Conservation (phyloP, 768 basidiomycete species). For the Suillus ampliporus region DNA sequence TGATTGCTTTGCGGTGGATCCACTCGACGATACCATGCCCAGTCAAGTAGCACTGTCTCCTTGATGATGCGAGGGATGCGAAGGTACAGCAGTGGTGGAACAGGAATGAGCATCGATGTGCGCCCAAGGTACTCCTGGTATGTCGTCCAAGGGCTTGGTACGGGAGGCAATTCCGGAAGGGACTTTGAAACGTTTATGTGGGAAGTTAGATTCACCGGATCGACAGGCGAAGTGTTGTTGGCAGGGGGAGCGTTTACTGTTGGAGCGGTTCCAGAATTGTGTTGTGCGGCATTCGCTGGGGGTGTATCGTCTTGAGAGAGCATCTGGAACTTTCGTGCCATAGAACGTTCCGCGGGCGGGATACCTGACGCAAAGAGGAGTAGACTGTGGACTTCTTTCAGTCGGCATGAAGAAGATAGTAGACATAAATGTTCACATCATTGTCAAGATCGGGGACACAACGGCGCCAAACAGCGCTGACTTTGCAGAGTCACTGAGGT, state of each 20-base stretch:
- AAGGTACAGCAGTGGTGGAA: conserved; percentile 61
- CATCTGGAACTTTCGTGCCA: conserved; percentile 62
- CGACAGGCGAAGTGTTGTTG: background rate
- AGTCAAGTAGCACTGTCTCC: conserved; percentile 61
- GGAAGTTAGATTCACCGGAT: background rate
- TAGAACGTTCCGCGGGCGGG: conserved; percentile 73
- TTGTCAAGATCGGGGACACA: conserved; percentile 67
- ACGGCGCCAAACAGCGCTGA: conserved; percentile 66
- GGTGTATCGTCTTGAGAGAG: conserved; percentile 48
- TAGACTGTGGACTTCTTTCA: conserved; percentile 42
- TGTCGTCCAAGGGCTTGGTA: conserved; percentile 44
- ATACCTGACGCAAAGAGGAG: conserved; percentile 72
- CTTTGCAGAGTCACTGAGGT: conserved; percentile 40
- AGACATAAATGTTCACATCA: conserved; percentile 45
- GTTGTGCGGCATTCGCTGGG: conserved; percentile 27
- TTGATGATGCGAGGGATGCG: conserved; percentile 58
- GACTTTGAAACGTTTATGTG: background rate
- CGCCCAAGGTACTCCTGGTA: conserved; percentile 60
- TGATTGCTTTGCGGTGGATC: conserved; percentile 6
- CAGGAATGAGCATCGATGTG: conserved; percentile 66
- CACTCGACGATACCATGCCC: conserved; percentile 51
- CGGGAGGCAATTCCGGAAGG: background rate
- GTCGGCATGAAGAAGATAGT: background rate
- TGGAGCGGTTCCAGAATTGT: no score
- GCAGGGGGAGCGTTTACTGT: no score